Percentiles rank a stretch among this genome's conserved stretches.
phyloP scores from a whole-genome alignment of 345 rosid species.

The Lagerstroemia speciosa region DNA sequence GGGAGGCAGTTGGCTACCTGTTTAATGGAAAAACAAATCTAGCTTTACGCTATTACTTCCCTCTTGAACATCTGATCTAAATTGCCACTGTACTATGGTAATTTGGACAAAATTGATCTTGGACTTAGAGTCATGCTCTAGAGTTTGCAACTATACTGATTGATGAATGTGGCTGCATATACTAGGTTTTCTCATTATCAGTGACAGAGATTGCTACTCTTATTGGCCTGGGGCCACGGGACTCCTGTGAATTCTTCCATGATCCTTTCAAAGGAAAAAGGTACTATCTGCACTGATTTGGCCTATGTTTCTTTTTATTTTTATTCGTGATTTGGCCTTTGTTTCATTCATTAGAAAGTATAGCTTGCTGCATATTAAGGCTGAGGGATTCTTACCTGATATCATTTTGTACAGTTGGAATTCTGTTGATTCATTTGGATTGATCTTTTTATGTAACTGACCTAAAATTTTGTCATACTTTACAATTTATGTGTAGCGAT shows the following conservation, averaged over 20 bases:
- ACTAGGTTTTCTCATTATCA: conserved; percentile 74
- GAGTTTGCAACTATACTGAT: background rate
- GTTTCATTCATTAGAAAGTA: background rate
- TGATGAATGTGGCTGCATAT: conserved; percentile 9
- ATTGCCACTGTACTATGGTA: background rate
- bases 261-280: conserved; percentile 80
- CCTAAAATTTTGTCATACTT: background rate
- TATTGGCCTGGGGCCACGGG: conserved; percentile 57
- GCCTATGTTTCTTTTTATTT: too few relatives aligned
- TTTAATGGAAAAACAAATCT: background rate
- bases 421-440: background rate
- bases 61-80: background rate
- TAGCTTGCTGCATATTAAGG: background rate
- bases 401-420: background rate
- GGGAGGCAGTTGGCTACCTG: background rate
- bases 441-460: too few relatives aligned
- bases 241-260: conserved; percentile 80
- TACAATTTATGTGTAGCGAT: conserved; percentile 45
- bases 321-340: conserved; percentile 1
- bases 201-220: conserved; percentile 73
- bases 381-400: background rate
- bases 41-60: background rate
- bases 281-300: conserved; percentile 22
- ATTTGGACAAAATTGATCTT: background rate
- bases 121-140: background rate